Conservation (phyloP, 495 filamentous ascomycete genomes). For the Xylaria telfairii region DNA sequence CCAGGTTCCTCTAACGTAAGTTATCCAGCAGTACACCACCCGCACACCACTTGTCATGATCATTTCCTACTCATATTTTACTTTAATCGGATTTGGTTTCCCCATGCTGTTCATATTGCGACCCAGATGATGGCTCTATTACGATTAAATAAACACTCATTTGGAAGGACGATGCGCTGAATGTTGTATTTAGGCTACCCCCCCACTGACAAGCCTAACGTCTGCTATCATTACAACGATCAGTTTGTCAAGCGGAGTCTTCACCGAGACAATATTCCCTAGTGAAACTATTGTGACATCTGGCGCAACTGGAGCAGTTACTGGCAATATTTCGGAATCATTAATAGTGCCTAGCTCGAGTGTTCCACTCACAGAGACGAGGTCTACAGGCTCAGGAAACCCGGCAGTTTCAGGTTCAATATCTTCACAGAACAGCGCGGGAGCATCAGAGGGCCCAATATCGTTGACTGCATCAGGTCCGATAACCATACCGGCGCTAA, state of each 20-base stretch:
- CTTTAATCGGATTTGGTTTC: background rate
- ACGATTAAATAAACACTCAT: background rate
- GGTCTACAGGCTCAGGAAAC: background rate
- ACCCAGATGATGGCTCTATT: background rate
- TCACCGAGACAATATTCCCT: slow-evolving; percentile 4
- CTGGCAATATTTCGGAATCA: slow-evolving; percentile 6
- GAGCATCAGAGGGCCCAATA: background rate
- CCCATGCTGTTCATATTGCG: background rate
- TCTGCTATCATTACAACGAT: background rate
- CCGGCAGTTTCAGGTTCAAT: background rate
- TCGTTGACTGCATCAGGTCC: background rate
- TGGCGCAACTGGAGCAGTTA: slow-evolving; percentile 3
- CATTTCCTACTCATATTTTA: background rate
- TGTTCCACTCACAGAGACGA: background rate
- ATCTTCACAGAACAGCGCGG: slow-evolving; percentile 3
- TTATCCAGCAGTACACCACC: background rate
- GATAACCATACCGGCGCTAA: background rate
- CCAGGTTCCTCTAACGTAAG: slow-evolving; percentile 13
- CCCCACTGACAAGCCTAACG: background rate
- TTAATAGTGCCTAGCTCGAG: slow-evolving; percentile 15
- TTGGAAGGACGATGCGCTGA: background rate
- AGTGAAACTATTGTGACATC: slow-evolving; percentile 18
- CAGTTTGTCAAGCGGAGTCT: background rate
- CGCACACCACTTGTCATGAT: background rate
- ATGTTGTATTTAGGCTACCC: background rate